These are phyloP conservation scores for Coemansia sp. DNA, from an alignment of 192 early-diverging fungal genomes.

Conservation along the genomic window DNA sequence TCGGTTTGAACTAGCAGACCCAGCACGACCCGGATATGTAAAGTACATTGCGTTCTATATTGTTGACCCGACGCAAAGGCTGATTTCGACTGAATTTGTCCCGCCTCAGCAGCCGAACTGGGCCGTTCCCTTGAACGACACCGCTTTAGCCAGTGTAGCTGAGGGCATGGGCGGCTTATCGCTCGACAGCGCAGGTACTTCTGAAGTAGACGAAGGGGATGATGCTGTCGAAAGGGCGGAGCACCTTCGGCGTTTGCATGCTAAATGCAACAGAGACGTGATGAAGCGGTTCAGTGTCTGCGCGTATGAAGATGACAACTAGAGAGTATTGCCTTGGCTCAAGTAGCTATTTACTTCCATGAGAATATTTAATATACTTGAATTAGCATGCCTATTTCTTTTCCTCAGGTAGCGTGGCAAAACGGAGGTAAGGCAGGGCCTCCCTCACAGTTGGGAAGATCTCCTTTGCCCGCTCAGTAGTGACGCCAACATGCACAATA, in stretches of 20 bases:
- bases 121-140: not conserved
- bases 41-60: conserved; percentile 71
- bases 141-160: not conserved
- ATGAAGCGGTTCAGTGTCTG: not conserved
- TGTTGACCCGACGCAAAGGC: conserved; percentile 58
- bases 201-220: not conserved
- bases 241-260: not conserved
- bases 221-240: not conserved
- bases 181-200: not conserved
- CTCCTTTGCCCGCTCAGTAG: conserved; percentile 77
- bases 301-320: not conserved
- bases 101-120: conserved; percentile 64
- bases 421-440: conserved; percentile 85
- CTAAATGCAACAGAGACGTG: not conserved
- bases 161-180: not conserved
- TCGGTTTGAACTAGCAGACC: conserved; percentile 59
- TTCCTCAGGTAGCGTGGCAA: conserved; percentile 35
- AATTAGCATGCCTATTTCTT: not conserved
- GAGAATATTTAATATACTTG: not conserved
- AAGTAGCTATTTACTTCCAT: not conserved
- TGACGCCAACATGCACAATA: conserved; percentile 84
- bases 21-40: conserved; percentile 59
- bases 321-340: not conserved
- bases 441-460: conserved; percentile 81
- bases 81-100: conserved; percentile 59